Evolutionary conservation across 169 alveolate species (phyloP).

Genomic region (Plasmodium inui): DNA sequence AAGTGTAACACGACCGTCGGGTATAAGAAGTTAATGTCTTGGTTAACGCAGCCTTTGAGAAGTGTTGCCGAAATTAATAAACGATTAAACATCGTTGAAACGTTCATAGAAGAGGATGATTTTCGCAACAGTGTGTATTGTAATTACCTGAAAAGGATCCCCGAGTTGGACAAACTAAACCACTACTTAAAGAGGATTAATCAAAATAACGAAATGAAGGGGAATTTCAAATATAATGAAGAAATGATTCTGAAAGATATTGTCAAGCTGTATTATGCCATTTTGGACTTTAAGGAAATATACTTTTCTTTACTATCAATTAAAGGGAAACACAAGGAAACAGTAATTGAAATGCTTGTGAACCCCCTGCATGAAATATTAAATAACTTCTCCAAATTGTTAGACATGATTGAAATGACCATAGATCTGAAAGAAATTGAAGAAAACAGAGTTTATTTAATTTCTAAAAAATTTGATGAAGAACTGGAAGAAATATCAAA

Average conservation of each 20-base stretch:
- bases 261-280: constrained; percentile 78
- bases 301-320: constrained; percentile 76
- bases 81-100: constrained; percentile 96
- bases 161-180: constrained; percentile 86
- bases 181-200: constrained; percentile 77
- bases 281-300: constrained; percentile 74
- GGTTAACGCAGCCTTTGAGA: constrained; percentile 97
- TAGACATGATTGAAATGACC: constrained; percentile 92
- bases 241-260: constrained; percentile 79
- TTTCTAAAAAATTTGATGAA: constrained; percentile 87
- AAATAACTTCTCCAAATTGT: constrained; percentile 86
- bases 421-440: constrained; percentile 93
- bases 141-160: constrained; percentile 85
- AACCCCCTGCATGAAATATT: constrained; percentile 87
- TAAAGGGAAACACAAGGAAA: constrained; percentile 79
- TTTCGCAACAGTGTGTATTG: constrained; percentile 83
- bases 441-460: constrained; percentile 88
- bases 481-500: constrained; percentile 83
- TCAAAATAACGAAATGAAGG: constrained; percentile 71
- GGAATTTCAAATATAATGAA: constrained; percentile 54
- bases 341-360: constrained; percentile 76
- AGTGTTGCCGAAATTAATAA: constrained; percentile 89
- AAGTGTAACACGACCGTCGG: constrained; percentile 96
- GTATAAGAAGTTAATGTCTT: constrained; percentile 90
- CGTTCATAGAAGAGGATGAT: constrained; percentile 82